Percentiles rank a stretch among this genome's conserved stretches.
Conservation (phyloP, 83 land plant genomes). For the Diphasiastrum complanatum region DNA sequence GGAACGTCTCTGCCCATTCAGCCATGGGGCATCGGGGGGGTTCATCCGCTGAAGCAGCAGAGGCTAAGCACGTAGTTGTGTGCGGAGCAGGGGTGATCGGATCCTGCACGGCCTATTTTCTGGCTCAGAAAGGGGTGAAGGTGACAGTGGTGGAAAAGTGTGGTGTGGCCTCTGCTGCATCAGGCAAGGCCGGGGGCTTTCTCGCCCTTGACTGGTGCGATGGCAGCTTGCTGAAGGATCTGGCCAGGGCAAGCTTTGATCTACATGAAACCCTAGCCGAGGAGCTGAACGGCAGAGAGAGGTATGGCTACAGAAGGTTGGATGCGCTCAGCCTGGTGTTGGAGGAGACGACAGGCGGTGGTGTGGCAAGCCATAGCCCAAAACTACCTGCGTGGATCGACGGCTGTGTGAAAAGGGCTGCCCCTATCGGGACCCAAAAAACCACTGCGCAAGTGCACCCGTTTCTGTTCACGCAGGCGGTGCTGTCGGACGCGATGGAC, state of each 20-base stretch:
- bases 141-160: constrained; percentile 73
- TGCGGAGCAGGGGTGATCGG: constrained; percentile 85
- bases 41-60: too few relatives aligned
- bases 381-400: constrained; percentile 53
- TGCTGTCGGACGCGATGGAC: constrained; percentile 45
- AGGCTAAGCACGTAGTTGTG: too few relatives aligned
- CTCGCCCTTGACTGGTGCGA: constrained; percentile 94
- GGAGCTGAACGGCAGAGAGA: constrained; percentile 49
- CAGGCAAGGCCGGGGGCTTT: constrained; percentile 93
- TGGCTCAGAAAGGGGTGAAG: constrained; percentile 47
- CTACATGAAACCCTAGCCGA: constrained; percentile 60
- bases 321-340: too few relatives aligned
- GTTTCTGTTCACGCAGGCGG: constrained; percentile 52
- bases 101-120: constrained; percentile 80
- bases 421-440: constrained; percentile 49
- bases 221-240: constrained; percentile 41
- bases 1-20: too few relatives aligned
- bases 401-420: constrained; percentile 23
- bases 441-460: constrained; percentile 96
- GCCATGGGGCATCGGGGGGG: too few relatives aligned
- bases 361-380: too few relatives aligned
- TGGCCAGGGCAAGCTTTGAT: constrained; percentile 68
- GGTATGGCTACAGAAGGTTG: constrained; percentile 77
- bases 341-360: too few relatives aligned
- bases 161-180: constrained; percentile 79